A percentile compares a stretch with the other conserved stretches of the same genome.
Conservation (phyloP, 2,329 filamentous ascomycete genomes). For the Xylaria sp. region DNA sequence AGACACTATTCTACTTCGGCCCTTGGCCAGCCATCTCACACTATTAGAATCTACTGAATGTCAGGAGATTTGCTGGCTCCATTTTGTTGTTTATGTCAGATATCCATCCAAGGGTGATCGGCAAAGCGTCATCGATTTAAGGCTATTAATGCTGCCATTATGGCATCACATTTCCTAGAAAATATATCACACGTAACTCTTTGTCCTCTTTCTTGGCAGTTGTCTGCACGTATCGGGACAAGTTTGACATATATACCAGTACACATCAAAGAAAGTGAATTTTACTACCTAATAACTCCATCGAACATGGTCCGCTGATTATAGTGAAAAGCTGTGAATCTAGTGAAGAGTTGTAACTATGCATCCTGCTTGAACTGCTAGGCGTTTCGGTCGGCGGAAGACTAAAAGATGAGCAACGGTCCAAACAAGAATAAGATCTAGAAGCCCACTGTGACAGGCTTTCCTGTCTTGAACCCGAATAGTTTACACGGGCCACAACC, state of each 20-base stretch:
- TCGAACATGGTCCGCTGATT: conserved; percentile 20
- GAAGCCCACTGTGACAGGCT: conserved; percentile 33
- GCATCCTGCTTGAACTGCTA: conserved; percentile 15
- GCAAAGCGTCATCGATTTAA: not conserved
- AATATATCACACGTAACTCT: not conserved
- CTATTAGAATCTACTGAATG: too few relatives aligned
- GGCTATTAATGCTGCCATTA: not conserved
- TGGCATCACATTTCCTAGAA: not conserved
- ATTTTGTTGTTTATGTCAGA: not conserved
- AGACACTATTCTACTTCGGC: too few relatives aligned
- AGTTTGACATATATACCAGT: conserved; percentile 4
- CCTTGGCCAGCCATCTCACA: too few relatives aligned
- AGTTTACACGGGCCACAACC: conserved; percentile 26
- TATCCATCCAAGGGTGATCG: not conserved
- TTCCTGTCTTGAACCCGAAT: conserved; percentile 21
- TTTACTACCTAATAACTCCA: conserved; percentile 38
- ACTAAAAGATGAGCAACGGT: conserved; percentile 49
- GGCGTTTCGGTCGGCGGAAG: conserved; percentile 30
- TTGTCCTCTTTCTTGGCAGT: not conserved
- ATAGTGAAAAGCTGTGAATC: conserved; percentile 10
- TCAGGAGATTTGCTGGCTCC: not conserved
- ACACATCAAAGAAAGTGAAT: conserved; percentile 32
- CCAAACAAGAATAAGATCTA: conserved; percentile 41
- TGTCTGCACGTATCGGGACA: not conserved
- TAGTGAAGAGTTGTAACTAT: conserved; percentile 6